Evolutionary conservation across 31 red algal species (phyloP).

Genomic region (Porphyra umbilicalis): DNA sequence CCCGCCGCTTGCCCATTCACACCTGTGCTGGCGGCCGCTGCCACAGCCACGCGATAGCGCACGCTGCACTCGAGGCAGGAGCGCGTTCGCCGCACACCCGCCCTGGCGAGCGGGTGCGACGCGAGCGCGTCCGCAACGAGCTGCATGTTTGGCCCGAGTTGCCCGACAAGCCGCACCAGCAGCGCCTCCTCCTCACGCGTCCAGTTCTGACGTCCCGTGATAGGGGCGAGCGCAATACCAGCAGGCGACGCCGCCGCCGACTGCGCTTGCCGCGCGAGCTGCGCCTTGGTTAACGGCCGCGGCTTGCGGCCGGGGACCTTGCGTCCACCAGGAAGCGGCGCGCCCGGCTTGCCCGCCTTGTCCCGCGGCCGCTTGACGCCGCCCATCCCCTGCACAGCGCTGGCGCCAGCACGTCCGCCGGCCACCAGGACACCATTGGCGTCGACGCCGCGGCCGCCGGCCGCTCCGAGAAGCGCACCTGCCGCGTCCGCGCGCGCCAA

Average conservation of each 20-base stretch:
- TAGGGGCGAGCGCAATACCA: background rate
- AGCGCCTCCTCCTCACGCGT: constrained; percentile 35
- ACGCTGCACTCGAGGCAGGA: background rate
- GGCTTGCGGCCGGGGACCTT: background rate
- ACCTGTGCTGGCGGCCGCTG: background rate
- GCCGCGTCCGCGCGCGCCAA: background rate
- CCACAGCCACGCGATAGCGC: background rate
- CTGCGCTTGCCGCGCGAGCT: background rate
- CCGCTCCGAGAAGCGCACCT: background rate
- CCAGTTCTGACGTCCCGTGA: constrained; percentile 12
- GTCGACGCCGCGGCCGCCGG: background rate
- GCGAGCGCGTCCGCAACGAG: constrained; percentile 42
- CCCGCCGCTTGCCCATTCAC: background rate
- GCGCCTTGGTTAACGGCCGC: background rate
- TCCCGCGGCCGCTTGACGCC: background rate
- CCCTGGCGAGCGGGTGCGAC: constrained; percentile 12
- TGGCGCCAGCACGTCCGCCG: background rate
- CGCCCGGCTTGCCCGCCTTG: background rate
- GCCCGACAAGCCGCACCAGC: constrained; percentile 12
- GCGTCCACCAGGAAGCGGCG: background rate
- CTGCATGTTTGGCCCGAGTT: constrained; percentile 44
- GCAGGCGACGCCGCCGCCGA: background rate
- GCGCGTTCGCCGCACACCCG: constrained; percentile 29
- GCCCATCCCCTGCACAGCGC: background rate
- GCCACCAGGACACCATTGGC: background rate